Evolutionary conservation across 148 eudicot genomes (phyloP), one percentile per base, ranked within the genome.

Genomic region (Arctostaphylos glauca): DNA sequence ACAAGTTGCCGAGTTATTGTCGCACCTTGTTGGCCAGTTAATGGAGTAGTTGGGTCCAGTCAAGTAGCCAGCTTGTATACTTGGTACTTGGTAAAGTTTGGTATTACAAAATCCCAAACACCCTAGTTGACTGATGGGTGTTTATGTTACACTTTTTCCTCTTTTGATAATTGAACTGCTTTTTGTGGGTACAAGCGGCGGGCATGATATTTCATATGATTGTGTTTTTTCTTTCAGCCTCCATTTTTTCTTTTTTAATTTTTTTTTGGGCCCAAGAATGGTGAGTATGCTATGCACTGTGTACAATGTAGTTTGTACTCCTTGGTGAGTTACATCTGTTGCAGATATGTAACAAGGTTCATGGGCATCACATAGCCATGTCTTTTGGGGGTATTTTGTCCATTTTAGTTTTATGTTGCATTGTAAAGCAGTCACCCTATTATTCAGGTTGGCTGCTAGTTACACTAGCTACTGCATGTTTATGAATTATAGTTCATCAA

Each of bases 1-100:
- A 80, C 49, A 66, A 43, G 75, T 79, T 79, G 66, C 64, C 81
- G 31, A 77, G 53, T 21, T 55, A 79, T 77, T 77, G 47, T 8
- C 44, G 49, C 4, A 59, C 72, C 74, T 80, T 58, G 74, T 44
- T 15, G 31, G 47, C 21, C 74, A 56, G 56, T 64, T 79, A 4
- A 31, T 31, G 38, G 38, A 31, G 38, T 31, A 31, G 38, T 31
- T 31, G 38, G 38, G 38, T 31, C 38, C 38, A 31, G 38, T 31
- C 38, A 31, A 0, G 1, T 31, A 31, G 38, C 38, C 38, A 31
- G 38, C 38, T 31, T 31, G 38, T 31, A 31, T 31, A 31, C 38
- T 31, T 31, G 38, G 18, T 76, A 46, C 7, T 25, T 25, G 60
- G 46, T 46, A 14, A 72, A 4, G 18, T 72, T 72, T 72, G 16